phyloP scores from a whole-genome alignment of 345 rosid genomes.

The Camelina hispida region DNA sequence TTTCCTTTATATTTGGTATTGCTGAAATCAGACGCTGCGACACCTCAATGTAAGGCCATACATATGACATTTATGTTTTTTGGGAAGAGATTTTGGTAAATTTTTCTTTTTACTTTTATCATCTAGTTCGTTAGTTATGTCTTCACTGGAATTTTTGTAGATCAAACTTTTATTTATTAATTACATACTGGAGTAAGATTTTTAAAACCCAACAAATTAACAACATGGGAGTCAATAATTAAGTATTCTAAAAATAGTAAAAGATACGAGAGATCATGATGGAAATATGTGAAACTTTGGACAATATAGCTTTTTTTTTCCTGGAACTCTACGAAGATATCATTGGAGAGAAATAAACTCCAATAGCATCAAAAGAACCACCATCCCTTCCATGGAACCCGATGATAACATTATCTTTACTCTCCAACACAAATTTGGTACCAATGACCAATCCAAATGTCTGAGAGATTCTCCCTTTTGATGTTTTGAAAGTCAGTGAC shows the following conservation, averaged over 20 bases:
- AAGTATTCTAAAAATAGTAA: neutral
- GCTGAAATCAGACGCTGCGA: too few relatives aligned
- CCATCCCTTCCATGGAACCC: slow-evolving; percentile 34
- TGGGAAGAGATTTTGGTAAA: too few relatives aligned
- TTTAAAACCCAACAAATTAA: neutral
- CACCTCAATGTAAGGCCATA: too few relatives aligned
- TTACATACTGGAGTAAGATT: neutral
- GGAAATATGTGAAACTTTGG: neutral
- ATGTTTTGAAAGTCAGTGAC: slow-evolving; percentile 29
- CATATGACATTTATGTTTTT: too few relatives aligned
- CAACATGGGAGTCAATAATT: neutral
- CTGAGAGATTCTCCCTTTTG: slow-evolving; percentile 8
- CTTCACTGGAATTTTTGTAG: too few relatives aligned
- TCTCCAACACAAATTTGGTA: slow-evolving; percentile 5
- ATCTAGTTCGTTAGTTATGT: too few relatives aligned
- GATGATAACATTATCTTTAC: neutral
- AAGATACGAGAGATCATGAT: neutral
- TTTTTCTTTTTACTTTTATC: too few relatives aligned
- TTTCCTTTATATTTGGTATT: too few relatives aligned
- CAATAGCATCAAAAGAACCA: slow-evolving; percentile 20
- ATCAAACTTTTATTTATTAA: too few relatives aligned
- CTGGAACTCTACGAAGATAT: neutral
- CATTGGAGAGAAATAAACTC: slow-evolving; percentile 24
- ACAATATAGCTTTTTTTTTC: neutral
- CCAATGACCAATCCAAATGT: slow-evolving; percentile 21